Evolutionary conservation across 2,329 filamentous ascomycete species (phyloP).

Genomic region (Calycina herbarum): DNA sequence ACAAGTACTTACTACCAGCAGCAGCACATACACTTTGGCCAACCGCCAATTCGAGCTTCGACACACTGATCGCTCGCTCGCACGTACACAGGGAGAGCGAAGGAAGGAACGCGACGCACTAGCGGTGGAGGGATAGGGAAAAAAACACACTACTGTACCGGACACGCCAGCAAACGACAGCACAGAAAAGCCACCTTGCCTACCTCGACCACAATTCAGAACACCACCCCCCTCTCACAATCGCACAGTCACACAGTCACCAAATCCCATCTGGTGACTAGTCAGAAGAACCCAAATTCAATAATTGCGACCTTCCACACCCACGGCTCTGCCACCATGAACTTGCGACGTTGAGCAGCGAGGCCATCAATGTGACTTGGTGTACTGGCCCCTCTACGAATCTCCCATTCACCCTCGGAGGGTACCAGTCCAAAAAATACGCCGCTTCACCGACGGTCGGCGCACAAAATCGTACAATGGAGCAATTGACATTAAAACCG

Average conservation of each 20-base stretch:
- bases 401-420: not conserved
- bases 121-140: slow-evolving; percentile 11
- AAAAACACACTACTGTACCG: not conserved
- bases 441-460: not conserved
- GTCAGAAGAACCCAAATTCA: slow-evolving; percentile 1
- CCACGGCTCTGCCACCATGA: slow-evolving; percentile 23
- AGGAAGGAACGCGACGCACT: slow-evolving; percentile 12
- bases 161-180: slow-evolving; percentile 10
- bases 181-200: not conserved
- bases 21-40: not conserved
- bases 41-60: not conserved
- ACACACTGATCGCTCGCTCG: not conserved
- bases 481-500: slow-evolving; percentile 36
- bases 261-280: not conserved
- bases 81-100: not conserved
- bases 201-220: not conserved
- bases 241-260: slow-evolving; percentile 13
- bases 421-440: slow-evolving; percentile 3
- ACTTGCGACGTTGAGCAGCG: slow-evolving; percentile 28
- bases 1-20: not conserved
- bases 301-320: slow-evolving; percentile 21
- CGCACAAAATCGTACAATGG: slow-evolving; percentile 26
- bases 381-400: slow-evolving; percentile 20
- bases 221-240: slow-evolving; percentile 3
- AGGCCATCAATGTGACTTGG: slow-evolving; percentile 26